These are phyloP conservation scores for Dendryphion nanum DNA, from an alignment of 2,329 filamentous ascomycete species.

Conservation along the genomic window DNA sequence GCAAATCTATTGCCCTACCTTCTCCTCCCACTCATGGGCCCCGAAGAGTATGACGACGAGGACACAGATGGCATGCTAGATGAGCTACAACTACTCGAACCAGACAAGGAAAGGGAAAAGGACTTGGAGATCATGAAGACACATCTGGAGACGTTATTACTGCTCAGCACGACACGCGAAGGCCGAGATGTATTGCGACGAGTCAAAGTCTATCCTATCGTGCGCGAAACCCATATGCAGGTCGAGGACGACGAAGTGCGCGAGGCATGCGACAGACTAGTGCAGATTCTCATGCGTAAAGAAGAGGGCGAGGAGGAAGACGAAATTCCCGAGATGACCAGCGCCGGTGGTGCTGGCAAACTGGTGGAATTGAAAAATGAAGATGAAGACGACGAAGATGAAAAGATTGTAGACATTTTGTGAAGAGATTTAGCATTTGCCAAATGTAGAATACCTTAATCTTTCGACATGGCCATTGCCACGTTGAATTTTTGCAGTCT, in stretches of 20 bases:
- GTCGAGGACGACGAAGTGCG: constrained; percentile 76
- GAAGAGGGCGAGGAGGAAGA: constrained; percentile 61
- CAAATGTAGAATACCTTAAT: no score
- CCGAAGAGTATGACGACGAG: constrained; percentile 83
- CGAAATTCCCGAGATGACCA: constrained; percentile 24
- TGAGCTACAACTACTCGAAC: constrained; percentile 83
- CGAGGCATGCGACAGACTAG: constrained; percentile 83
- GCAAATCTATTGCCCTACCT: constrained; percentile 86
- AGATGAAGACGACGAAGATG: constrained; percentile 32
- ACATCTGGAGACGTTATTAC: constrained; percentile 82
- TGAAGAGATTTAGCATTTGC: no score
- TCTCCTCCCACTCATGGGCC: constrained; percentile 81
- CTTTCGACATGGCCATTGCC: no score
- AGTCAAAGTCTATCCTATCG: constrained; percentile 82
- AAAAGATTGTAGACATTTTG: constrained; percentile 36
- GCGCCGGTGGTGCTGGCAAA: constrained; percentile 15
- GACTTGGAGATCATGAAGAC: constrained; percentile 77
- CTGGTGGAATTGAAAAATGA: constrained; percentile 28
- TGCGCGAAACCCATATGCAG: constrained; percentile 79
- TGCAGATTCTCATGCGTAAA: constrained; percentile 83
- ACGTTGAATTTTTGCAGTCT: no score
- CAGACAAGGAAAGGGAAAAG: constrained; percentile 81
- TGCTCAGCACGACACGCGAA: constrained; percentile 75
- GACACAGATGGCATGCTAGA: constrained; percentile 84
- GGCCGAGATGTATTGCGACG: constrained; percentile 72